Base-by-base conservation (phyloP, 176 grass and related monocot species). In the Avena sativa region DNA sequence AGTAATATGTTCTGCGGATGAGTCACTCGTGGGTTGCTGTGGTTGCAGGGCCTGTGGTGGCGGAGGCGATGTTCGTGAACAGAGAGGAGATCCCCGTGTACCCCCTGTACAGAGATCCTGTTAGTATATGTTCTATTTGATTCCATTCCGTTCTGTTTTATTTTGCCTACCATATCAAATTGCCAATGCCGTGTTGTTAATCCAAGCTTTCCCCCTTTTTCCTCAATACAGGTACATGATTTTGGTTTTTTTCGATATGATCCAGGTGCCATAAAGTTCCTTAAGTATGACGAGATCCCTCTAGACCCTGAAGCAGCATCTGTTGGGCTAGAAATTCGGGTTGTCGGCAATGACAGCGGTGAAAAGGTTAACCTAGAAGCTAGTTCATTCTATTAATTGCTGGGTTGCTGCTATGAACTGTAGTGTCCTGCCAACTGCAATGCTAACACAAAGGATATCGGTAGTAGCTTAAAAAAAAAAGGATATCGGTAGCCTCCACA, bases 191-290 rank as follows among this genome's bases (percentile, higher is more conserved):
- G 20, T 77, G 12, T 50, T 87, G 50, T 79, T 83, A 87, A 87
- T 62, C 51, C 59, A 38, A 60, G 4, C 56, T 84, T 47, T 15
- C 12, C 9, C 70, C 61, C 83, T 67, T 67, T 7, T 64, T 82
- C 83, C 30, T 87, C 52, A 47, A 85, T 81, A 88, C 87, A 99
- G 97, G 92, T 99, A 80, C 97, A 99, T 93, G 97, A 99, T 99
- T 99, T 99, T 96, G 97, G 97, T 34, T 96, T 99, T 87, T 99
- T 99, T 73, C 87, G 97, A 68, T 99, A 94, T 87, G 97, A 99
- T 82, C 97, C 97, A 79, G 80, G 84, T 86, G 94, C 97, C 75
- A 91, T 99, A 79, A 99, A 99, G 81, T 99, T 99, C 83, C 87
- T 96, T 16, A 89, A 91, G 63, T 99, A 90, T 0, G 97, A 99